These are phyloP conservation scores for Apophysomyces ossiformis DNA, from an alignment of 371 early-diverging fungal genomes.

Conservation along the genomic window DNA sequence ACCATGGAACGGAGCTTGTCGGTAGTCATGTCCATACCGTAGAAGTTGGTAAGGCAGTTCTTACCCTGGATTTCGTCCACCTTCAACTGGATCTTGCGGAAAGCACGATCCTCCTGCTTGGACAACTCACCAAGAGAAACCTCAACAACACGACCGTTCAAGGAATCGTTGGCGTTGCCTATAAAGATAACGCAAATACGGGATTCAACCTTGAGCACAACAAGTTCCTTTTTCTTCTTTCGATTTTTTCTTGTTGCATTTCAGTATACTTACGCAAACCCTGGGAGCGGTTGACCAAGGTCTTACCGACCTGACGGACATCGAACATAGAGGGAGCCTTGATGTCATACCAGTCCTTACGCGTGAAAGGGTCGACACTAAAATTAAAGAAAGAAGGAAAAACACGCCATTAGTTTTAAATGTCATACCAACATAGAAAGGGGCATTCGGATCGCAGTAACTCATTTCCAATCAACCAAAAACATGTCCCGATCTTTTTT, in stretches of 20 bases:
- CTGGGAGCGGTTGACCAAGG: constrained; percentile 99
- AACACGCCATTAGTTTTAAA: too few relatives aligned
- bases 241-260: not conserved
- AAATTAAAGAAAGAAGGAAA: constrained; percentile 10
- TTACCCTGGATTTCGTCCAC: constrained; percentile 98
- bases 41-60: constrained; percentile 99
- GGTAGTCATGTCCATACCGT: constrained; percentile 99
- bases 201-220: not conserved
- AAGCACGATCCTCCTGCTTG: constrained; percentile 94
- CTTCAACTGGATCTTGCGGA: constrained; percentile 99
- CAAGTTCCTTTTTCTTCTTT: not conserved
- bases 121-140: constrained; percentile 98
- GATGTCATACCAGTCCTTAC: constrained; percentile 99
- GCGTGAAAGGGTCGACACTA: constrained; percentile 94
- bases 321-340: constrained; percentile 97
- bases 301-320: constrained; percentile 96
- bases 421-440: too few relatives aligned
- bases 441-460: too few relatives aligned
- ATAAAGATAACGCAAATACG: not conserved
- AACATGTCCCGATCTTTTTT: too few relatives aligned
- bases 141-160: constrained; percentile 98
- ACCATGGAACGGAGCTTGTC: constrained; percentile 99
- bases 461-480: too few relatives aligned
- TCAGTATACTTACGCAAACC: constrained; percentile 83
- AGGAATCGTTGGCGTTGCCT: constrained; percentile 95